A percentile compares a stretch with the other conserved stretches of the same genome.
Conservation (phyloP, 257 asterid genomes). For the Oldenlandia corymbosa region DNA sequence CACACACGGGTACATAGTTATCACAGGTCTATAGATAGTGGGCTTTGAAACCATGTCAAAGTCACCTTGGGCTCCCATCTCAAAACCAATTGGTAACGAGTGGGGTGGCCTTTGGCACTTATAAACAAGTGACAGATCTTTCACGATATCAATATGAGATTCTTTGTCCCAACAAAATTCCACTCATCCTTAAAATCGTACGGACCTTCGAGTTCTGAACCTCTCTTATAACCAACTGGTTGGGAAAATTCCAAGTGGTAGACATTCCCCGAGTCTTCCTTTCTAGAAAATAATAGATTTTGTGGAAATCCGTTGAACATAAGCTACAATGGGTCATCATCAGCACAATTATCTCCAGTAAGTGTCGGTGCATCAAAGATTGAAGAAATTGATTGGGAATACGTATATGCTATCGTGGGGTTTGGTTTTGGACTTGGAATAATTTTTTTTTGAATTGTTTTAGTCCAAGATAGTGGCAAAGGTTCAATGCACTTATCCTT, state of each 20-base stretch:
- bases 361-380: too few species aligned
- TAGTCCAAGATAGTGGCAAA: constrained; percentile 8
- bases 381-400: constrained; percentile 7
- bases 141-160: too few species aligned
- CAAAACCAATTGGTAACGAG: too few species aligned
- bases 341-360: background rate
- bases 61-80: too few species aligned
- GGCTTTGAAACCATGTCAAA: too few species aligned
- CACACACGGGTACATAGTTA: too few species aligned
- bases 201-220: constrained; percentile 42
- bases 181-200: too few species aligned
- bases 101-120: too few species aligned
- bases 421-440: constrained; percentile 4
- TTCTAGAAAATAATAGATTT: constrained; percentile 22
- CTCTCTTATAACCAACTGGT: constrained; percentile 35
- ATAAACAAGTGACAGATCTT: too few species aligned
- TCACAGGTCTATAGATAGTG: too few species aligned
- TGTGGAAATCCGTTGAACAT: constrained; percentile 4
- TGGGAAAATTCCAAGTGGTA: constrained; percentile 42
- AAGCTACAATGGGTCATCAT: background rate
- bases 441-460: background rate
- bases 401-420: constrained; percentile 3
- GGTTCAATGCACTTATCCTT: background rate
- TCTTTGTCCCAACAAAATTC: too few species aligned
- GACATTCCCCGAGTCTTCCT: constrained; percentile 38